Evolutionary conservation across 805 yeast genomes (phyloP), one percentile per base, ranked within the genome.

Genomic region (Teunomyces kruisii): DNA sequence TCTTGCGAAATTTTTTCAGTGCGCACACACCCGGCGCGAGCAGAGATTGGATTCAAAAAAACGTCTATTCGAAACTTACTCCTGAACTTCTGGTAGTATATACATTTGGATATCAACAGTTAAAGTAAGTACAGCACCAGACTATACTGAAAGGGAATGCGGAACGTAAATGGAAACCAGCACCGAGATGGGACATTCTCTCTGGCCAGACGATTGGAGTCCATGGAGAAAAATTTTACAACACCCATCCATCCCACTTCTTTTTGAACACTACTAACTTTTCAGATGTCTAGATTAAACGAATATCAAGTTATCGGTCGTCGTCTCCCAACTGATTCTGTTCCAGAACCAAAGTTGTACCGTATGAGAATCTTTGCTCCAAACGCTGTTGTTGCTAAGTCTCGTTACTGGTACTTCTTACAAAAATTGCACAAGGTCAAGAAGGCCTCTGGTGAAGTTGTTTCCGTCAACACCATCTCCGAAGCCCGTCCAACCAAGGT

Each of bases 221-320:
- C 15, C 13, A 14, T 31, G 22, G n/a, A n/a, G 19, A 40, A 40
- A n/a, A 9, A 8, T 39, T 39, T 39, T 35, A 19, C 22, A 38
- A 38, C 32, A n/a, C 22, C 28, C 9, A 26, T 26, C 28, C 28
- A 26, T 26, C 28, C 28, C 28, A 26, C 9, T 26, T 26, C 12
- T 26, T 26, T 26, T 26, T 26, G 12, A 26, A 26, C 15, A 33
- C 29, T 45, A 48, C 48, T 48, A 45, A 50, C 50, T 39, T 4
- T 27, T 26, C 32, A 47, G 53, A 70, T 90, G 97, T 87, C 96
- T 80, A 90, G 94, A 84, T 86, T 91, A 78, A 87, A 85, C 84
- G 98, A 92, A 86, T 92, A 91, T 83, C 97, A 94, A 85, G 97
- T 94, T 76, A 94, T 94, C 79, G 99, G 99, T 80, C 97, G 99